phyloP scores from a whole-genome alignment of 371 early-diverging fungal species.

The Lichtheimia ramosa region DNA sequence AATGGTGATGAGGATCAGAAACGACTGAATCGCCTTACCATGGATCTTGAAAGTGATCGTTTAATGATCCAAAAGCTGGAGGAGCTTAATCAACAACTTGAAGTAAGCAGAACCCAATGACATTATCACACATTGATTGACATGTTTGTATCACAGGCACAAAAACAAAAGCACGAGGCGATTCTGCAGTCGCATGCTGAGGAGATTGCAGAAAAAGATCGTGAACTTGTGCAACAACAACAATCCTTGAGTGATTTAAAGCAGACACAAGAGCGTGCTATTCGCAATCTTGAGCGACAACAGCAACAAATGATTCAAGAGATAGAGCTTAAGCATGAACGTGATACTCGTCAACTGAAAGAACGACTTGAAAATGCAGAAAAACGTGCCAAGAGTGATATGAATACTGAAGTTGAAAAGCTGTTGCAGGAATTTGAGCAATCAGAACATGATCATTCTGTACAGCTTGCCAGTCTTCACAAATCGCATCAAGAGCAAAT shows the following conservation, averaged over 20 bases:
- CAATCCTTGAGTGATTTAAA: conserved; percentile 38
- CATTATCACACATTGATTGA: neutral
- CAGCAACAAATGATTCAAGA: conserved; percentile 28
- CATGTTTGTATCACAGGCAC: conserved; percentile 23
- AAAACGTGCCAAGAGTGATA: conserved; percentile 31
- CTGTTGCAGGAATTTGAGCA: conserved; percentile 51
- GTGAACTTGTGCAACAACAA: conserved; percentile 27
- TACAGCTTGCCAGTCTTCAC: conserved; percentile 35
- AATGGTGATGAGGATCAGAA: conserved; percentile 24
- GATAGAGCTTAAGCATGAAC: conserved; percentile 27
- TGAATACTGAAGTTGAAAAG: conserved; percentile 46
- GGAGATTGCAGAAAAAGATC: conserved; percentile 47
- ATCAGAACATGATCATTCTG: conserved; percentile 44
- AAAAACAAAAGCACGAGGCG: conserved; percentile 47
- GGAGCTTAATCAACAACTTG: conserved; percentile 42
- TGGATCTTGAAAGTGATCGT: conserved; percentile 48
- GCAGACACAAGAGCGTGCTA: conserved; percentile 26
- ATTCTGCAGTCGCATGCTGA: conserved; percentile 40
- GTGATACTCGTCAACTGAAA: conserved; percentile 21
- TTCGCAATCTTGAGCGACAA: conserved; percentile 31
- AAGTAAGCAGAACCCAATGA: conserved; percentile 23
- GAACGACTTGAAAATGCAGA: conserved; percentile 35
- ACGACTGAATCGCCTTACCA: conserved; percentile 36
- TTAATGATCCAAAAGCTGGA: conserved; percentile 43
- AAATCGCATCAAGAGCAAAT: conserved; percentile 41